Evolutionary conservation across 2,329 filamentous ascomycete genomes (phyloP).

Genomic region (Fusarium newnesense): DNA sequence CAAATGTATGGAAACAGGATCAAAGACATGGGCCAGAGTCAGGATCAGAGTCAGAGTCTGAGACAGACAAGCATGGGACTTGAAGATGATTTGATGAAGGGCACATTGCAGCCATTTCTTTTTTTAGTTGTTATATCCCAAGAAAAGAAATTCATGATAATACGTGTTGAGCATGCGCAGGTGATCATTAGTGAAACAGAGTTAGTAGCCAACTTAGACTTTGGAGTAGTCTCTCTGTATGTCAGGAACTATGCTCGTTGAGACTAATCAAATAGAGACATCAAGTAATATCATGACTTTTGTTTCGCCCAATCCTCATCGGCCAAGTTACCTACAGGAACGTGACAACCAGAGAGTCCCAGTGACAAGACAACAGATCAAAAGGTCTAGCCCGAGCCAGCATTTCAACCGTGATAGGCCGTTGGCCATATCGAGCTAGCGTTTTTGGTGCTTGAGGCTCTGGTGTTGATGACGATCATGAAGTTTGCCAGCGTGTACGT

Average conservation of each 20-base stretch:
- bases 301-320: background rate
- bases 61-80: slow-evolving; percentile 1
- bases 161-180: background rate
- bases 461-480: slow-evolving; percentile 34
- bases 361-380: background rate
- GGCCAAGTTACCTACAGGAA: slow-evolving; percentile 6
- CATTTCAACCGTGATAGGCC: background rate
- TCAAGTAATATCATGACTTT: background rate
- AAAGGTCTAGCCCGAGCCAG: slow-evolving; percentile 15
- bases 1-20: slow-evolving; percentile 23
- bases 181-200: background rate
- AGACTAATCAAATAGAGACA: background rate
- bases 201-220: background rate
- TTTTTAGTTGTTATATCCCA: slow-evolving; percentile 38
- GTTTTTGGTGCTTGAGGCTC: slow-evolving; percentile 29
- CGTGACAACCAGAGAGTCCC: slow-evolving; percentile 8
- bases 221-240: background rate
- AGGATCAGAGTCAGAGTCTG: background rate
- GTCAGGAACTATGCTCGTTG: background rate
- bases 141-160: slow-evolving; percentile 23
- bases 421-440: slow-evolving; percentile 21
- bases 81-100: slow-evolving; percentile 32
- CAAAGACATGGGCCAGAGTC: slow-evolving; percentile 2
- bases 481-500: slow-evolving; percentile 25
- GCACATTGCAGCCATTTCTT: slow-evolving; percentile 31